phyloP scores from a whole-genome alignment of 176 grass and related monocot species.

The Eragrostis curvula region DNA sequence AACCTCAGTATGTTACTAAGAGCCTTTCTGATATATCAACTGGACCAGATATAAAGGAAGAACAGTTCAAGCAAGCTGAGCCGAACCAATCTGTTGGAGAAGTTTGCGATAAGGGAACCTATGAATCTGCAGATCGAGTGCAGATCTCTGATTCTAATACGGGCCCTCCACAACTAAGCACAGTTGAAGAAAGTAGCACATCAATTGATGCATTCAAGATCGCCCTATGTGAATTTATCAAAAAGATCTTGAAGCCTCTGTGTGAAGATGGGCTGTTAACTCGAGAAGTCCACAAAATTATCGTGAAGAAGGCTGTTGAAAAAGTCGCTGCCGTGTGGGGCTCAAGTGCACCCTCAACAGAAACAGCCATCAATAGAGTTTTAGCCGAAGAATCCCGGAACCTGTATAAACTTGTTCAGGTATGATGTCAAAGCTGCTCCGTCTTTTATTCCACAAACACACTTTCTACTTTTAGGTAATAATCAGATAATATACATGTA shows the following conservation, averaged over 20 bases:
- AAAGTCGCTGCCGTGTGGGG: constrained; percentile 43
- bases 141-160: constrained; percentile 42
- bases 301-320: constrained; percentile 49
- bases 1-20: not conserved
- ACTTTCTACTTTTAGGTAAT: not conserved
- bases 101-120: constrained; percentile 13
- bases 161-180: constrained; percentile 3
- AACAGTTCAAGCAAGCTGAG: constrained; percentile 15
- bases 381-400: constrained; percentile 38
- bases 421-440: not conserved
- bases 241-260: constrained; percentile 43
- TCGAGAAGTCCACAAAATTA: constrained; percentile 42
- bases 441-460: not conserved
- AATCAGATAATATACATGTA: not conserved
- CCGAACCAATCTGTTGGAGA: not conserved
- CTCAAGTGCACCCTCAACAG: constrained; percentile 18
- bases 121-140: constrained; percentile 5
- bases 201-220: constrained; percentile 38
- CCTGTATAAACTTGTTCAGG: constrained; percentile 48
- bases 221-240: constrained; percentile 50
- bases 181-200: constrained; percentile 16
- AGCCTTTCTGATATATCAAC: constrained; percentile 27
- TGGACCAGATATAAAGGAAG: constrained; percentile 7
- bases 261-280: constrained; percentile 48
- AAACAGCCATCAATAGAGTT: constrained; percentile 22